These are phyloP conservation scores for Salix suchowensis DNA, from an alignment of 345 rosid genomes.

Conservation along the genomic window DNA sequence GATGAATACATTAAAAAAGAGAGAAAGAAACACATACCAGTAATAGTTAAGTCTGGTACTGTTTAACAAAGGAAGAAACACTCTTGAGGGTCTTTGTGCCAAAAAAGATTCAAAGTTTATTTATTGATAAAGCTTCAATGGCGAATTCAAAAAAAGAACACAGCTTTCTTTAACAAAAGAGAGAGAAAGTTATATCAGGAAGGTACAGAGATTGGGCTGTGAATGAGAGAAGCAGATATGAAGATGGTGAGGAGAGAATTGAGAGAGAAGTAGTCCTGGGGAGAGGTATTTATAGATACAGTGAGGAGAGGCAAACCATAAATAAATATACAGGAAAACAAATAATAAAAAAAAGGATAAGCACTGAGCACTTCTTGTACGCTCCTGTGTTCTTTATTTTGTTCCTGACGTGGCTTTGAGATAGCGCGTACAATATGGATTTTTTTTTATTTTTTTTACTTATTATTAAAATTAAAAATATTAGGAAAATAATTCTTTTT, in stretches of 20 bases:
- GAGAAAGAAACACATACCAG: background rate
- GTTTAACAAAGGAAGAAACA: background rate
- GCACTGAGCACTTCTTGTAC: background rate
- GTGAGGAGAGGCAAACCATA: background rate
- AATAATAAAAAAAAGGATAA: background rate
- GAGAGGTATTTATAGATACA: background rate
- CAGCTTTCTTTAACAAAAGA: background rate
- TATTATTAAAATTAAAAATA: too few species aligned
- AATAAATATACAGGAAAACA: background rate
- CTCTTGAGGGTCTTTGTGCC: background rate
- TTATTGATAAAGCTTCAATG: background rate
- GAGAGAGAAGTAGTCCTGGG: background rate
- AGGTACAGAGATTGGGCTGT: background rate
- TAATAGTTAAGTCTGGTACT: background rate
- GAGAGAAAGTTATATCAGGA: background rate
- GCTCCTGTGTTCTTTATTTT: too few species aligned
- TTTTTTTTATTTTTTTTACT: too few species aligned
- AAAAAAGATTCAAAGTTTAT: background rate
- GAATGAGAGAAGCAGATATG: background rate
- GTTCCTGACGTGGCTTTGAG: too few species aligned
- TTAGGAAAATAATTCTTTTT: too few species aligned
- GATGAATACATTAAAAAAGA: background rate
- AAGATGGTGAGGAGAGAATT: background rate
- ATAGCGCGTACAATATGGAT: too few species aligned
- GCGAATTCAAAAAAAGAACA: background rate